phyloP scores from a whole-genome alignment of 2,329 filamentous ascomycete species.

The Mollisia scopiformis region DNA sequence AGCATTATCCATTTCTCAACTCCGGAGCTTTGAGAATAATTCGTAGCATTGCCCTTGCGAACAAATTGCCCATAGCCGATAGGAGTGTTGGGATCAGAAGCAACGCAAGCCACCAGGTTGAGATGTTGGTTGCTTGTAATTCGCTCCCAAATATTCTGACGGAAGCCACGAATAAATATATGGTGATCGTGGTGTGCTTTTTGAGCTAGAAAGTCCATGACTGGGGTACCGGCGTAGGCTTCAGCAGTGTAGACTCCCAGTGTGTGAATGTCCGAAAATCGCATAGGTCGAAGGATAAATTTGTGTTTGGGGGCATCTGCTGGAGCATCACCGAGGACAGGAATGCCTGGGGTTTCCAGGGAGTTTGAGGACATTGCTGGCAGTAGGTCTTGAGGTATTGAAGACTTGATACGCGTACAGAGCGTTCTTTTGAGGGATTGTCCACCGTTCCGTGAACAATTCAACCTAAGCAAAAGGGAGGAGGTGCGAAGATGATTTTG shows the following conservation, averaged over 20 bases:
- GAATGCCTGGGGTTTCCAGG: neutral
- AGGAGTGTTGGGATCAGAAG: conserved; percentile 7
- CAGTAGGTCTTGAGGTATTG: too few species aligned
- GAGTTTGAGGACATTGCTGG: neutral
- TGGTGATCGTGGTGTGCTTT: conserved; percentile 11
- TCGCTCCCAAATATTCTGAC: conserved; percentile 11
- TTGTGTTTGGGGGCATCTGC: neutral
- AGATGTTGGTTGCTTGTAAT: conserved; percentile 8
- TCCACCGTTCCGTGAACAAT: too few species aligned
- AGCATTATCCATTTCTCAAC: neutral
- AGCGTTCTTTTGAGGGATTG: too few species aligned
- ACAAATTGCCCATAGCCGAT: conserved; percentile 24
- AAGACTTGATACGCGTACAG: too few species aligned
- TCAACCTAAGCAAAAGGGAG: too few species aligned
- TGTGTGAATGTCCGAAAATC: conserved; percentile 16
- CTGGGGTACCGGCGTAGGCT: conserved; percentile 18
- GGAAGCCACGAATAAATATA: conserved; percentile 11
- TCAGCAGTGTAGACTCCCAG: conserved; percentile 9
- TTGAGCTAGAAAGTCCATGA: conserved; percentile 22
- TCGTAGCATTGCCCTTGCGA: conserved; percentile 22
- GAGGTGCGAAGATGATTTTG: too few species aligned
- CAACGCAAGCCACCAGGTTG: conserved; percentile 22
- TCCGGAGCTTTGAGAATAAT: neutral
- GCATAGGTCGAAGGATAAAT: conserved; percentile 21
- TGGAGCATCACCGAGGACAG: neutral